phyloP scores from a whole-genome alignment of 176 grass and related monocot species.

The Poa annua region DNA sequence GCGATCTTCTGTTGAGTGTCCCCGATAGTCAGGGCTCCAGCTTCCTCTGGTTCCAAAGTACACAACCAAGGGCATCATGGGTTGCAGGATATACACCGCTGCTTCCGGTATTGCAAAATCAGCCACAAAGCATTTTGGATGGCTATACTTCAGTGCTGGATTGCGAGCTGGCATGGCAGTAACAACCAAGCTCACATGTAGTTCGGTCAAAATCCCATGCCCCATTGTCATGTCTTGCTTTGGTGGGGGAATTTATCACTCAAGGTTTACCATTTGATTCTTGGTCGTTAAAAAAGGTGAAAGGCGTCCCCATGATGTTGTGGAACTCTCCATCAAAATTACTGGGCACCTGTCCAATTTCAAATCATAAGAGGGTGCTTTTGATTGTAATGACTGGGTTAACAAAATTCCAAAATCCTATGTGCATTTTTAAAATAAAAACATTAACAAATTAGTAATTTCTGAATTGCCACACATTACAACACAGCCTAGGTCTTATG shows the following conservation, averaged over 20 bases:
- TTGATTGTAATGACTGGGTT: too few relatives aligned
- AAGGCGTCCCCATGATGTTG: conserved; percentile 50
- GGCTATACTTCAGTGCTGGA: background rate
- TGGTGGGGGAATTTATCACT: background rate
- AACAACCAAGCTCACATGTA: conserved; percentile 2
- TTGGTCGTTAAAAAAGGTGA: conserved; percentile 45
- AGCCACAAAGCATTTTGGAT: background rate
- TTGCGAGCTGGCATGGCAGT: background rate
- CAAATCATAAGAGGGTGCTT: conserved; percentile 8
- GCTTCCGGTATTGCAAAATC: background rate
- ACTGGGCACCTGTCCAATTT: conserved; percentile 55
- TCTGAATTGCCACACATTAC: too few relatives aligned
- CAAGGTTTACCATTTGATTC: conserved; percentile 50
- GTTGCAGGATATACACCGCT: background rate
- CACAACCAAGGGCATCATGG: background rate
- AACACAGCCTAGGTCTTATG: too few relatives aligned
- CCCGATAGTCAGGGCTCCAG: background rate
- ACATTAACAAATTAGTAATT: too few relatives aligned
- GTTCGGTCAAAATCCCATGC: conserved; percentile 12
- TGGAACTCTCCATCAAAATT: conserved; percentile 66
- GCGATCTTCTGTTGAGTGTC: background rate
- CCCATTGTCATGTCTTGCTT: background rate
- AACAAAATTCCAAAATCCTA: too few relatives aligned
- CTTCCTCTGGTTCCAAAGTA: background rate
- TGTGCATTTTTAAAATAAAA: too few relatives aligned